These are phyloP conservation scores for Zymoseptoria passerinii DNA, from an alignment of 2,329 filamentous ascomycete genomes.

Conservation along the genomic window DNA sequence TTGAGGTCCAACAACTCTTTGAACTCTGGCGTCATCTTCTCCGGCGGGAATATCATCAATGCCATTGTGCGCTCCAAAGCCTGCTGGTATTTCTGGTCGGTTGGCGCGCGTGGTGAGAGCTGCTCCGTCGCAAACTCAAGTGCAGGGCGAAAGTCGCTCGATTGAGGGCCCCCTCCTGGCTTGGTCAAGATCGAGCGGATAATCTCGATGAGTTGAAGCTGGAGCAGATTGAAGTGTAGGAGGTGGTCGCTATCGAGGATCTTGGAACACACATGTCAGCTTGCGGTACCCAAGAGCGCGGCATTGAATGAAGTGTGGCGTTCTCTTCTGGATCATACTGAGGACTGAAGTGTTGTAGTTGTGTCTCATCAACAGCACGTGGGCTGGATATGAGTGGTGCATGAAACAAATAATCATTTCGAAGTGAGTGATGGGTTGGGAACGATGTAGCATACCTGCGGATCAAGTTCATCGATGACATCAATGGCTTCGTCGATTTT, in stretches of 20 bases:
- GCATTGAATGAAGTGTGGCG: background rate
- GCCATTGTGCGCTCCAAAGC: conserved; percentile 91
- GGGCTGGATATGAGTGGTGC: conserved; percentile 97
- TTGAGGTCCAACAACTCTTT: conserved; percentile 69
- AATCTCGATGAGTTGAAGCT: conserved; percentile 86
- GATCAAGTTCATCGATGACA: conserved; percentile 79
- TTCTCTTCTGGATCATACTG: conserved; percentile 58
- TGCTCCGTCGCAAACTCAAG: conserved; percentile 81
- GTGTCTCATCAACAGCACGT: conserved; percentile 82
- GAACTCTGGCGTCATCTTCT: conserved; percentile 67
- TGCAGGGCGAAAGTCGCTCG: conserved; percentile 72
- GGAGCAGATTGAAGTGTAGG: conserved; percentile 81
- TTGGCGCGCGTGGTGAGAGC: conserved; percentile 77
- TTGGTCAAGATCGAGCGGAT: conserved; percentile 58
- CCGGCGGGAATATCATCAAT: conserved; percentile 77
- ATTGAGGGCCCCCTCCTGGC: conserved; percentile 39
- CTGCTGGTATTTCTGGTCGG: conserved; percentile 69
- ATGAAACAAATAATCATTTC: conserved; percentile 99
- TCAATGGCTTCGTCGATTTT: conserved; percentile 80
- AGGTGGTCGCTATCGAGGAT: conserved; percentile 76
- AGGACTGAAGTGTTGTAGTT: conserved; percentile 69
- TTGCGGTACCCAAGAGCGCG: background rate
- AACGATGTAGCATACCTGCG: conserved; percentile 63
- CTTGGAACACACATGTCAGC: conserved; percentile 41
- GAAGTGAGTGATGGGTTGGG: conserved; percentile 33